phyloP scores from a whole-genome alignment of 306 rosid genomes.

The Dryas drummondii region DNA sequence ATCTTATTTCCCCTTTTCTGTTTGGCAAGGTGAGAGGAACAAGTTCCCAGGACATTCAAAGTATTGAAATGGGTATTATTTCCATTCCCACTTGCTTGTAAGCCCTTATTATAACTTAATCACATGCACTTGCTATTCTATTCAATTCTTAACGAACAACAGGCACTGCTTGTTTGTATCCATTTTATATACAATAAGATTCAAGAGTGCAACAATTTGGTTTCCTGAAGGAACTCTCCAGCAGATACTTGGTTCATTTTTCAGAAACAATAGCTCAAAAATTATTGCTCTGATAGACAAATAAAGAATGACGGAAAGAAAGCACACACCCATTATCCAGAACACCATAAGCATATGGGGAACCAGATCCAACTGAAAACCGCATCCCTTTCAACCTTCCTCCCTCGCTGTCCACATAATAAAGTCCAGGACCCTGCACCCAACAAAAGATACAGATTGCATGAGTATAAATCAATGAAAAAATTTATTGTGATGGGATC shows the following conservation, averaged over 20 bases:
- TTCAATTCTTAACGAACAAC: not conserved
- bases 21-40: not conserved
- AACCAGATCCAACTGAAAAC: conserved; percentile 97
- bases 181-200: too few species aligned
- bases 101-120: not conserved
- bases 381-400: conserved; percentile 93
- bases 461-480: not conserved
- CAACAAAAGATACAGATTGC: conserved; percentile 1
- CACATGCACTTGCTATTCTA: not conserved
- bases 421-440: conserved; percentile 89
- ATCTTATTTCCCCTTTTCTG: not conserved
- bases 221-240: not conserved
- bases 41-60: not conserved
- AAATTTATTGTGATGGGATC: not conserved
- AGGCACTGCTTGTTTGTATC: not conserved
- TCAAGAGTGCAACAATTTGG: not conserved
- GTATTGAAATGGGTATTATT: not conserved
- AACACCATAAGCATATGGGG: conserved; percentile 97
- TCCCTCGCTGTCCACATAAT: conserved; percentile 95
- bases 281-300: not conserved
- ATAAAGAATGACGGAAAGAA: not conserved
- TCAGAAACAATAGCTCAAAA: not conserved
- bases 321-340: conserved; percentile 68
- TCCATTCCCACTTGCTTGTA: not conserved
- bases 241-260: not conserved